A percentile compares a stretch with the other conserved stretches of the same genome.
phyloP scores from a whole-genome alignment of 2,329 filamentous ascomycete genomes.

The Xylariaceae sp. region DNA sequence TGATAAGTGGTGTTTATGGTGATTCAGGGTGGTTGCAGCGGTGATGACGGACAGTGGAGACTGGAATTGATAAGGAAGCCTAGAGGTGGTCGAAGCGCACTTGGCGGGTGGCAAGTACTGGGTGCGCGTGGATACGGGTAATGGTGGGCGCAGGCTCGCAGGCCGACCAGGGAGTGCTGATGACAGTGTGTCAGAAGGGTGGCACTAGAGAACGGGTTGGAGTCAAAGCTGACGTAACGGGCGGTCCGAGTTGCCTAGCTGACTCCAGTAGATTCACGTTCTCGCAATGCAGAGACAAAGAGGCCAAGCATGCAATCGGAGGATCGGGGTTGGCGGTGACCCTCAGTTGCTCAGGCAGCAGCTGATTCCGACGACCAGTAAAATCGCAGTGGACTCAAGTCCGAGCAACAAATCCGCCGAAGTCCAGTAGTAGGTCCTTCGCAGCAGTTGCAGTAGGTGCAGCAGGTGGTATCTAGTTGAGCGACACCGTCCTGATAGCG shows the following conservation, averaged over 20 bases:
- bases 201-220: conserved; percentile 23
- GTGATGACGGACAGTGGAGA: not conserved
- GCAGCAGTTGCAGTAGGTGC: not conserved
- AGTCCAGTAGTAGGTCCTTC: conserved; percentile 9
- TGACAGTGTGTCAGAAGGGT: conserved; percentile 24
- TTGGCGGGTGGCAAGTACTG: conserved; percentile 1
- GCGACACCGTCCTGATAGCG: conserved; percentile 16
- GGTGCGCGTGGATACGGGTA: conserved; percentile 1
- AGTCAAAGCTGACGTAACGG: conserved; percentile 33
- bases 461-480: conserved; percentile 4
- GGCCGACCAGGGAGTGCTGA: conserved; percentile 15
- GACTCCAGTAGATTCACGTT: conserved; percentile 14
- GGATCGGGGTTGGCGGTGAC: conserved; percentile 9
- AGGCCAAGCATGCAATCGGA: conserved; percentile 17
- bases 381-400: not conserved
- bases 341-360: conserved; percentile 11
- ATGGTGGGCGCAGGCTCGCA: conserved; percentile 15
- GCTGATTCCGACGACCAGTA: conserved; percentile 3
- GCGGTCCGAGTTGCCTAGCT: conserved; percentile 4
- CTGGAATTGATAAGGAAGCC: conserved; percentile 3
- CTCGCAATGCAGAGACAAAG: not conserved
- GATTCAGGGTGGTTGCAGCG: not conserved
- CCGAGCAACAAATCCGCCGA: conserved; percentile 5
- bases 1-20: not conserved
- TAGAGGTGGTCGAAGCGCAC: conserved; percentile 23